Evolutionary conservation across 1,284 basidiomycete genomes (phyloP), one percentile per base, ranked within the genome.

Genomic region (Boletus semigastroideus): DNA sequence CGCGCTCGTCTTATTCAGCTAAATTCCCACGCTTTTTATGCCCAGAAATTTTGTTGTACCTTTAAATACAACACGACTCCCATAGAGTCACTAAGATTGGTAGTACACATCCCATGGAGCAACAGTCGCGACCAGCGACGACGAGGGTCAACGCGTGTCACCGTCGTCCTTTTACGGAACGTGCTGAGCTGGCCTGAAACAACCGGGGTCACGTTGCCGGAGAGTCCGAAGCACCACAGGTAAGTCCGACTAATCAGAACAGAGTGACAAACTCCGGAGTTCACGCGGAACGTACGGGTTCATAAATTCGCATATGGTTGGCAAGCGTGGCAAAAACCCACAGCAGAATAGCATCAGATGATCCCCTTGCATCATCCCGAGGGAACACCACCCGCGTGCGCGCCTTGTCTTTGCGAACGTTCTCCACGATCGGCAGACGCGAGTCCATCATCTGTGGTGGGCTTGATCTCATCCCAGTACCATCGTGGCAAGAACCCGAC

Each of bases 401-500:
- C 19, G 5, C 31, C 48, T 30, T 16, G 49, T 28, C 34, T 5
- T 45, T 47, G 58, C 39, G 44, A 28, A 30, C 39, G 10, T 40
- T 48, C 46, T 16, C 41, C 53, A 27, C 48, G 49, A 48, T 36
- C 38, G 52, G 52, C 38, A 56, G 51, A 33, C 49, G 33, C 34
- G 40, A 38, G 14, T 13, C 48, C 52, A 25, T 49, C 48, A 11
- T 58, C 40, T 5, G 41, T n/a, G 17, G 42, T 13, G 11, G 19
- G 37, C 5, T 7, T 45, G 34, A 56, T 22, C 57, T 78, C 77
- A n/a, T 83, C 72, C 77, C 81, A 86, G 71, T 86, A 92, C 80
- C 82, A 84, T 52, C 67, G 70, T 8, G 88, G 87, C 46, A 92
- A 64, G 59, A 92, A 87, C 14, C 90, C 90, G 14, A 87, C 74